Percentiles rank a stretch among this genome's conserved stretches.
These are phyloP conservation scores for Aspergillus pseudoviridinutans DNA, from an alignment of 2,329 filamentous ascomycete species.

Conservation along the genomic window DNA sequence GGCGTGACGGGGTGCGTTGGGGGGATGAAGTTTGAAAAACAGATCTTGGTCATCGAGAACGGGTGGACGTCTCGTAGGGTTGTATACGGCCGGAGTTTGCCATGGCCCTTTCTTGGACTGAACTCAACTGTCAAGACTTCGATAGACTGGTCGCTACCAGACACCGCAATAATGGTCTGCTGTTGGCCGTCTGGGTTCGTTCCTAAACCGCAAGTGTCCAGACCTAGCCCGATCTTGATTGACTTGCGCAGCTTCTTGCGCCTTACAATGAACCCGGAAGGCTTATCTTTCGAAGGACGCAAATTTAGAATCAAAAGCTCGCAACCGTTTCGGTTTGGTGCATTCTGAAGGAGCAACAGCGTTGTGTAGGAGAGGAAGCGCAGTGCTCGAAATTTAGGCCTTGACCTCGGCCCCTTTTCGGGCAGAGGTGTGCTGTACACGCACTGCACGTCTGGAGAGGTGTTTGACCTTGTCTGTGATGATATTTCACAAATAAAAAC, in stretches of 20 bases:
- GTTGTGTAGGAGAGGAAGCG: constrained; percentile 54
- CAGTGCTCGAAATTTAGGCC: constrained; percentile 53
- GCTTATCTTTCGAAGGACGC: constrained; percentile 14
- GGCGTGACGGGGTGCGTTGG: constrained; percentile 48
- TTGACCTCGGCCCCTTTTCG: constrained; percentile 28
- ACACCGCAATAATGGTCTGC: constrained; percentile 77
- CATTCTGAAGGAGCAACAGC: constrained; percentile 55
- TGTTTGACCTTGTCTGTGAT: constrained; percentile 45
- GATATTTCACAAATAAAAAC: constrained; percentile 64
- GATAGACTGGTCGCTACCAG: constrained; percentile 74
- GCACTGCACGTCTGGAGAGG: constrained; percentile 28
- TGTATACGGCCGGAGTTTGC: constrained; percentile 48
- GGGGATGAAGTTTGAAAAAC: constrained; percentile 50
- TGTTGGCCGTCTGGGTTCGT: constrained; percentile 57
- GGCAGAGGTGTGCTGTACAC: constrained; percentile 42
- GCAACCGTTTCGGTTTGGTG: constrained; percentile 51
- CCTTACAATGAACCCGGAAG: constrained; percentile 44
- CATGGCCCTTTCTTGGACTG: constrained; percentile 40
- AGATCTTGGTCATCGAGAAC: constrained; percentile 55
- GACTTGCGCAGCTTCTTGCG: constrained; percentile 60
- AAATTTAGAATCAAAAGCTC: constrained; percentile 50
- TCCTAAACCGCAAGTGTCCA: constrained; percentile 71
- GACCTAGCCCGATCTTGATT: constrained; percentile 70
- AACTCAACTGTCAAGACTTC: constrained; percentile 75
- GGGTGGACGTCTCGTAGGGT: constrained; percentile 54